Evolutionary conservation across 768 basidiomycete genomes (phyloP).

Genomic region (Crassisporium funariophilum): DNA sequence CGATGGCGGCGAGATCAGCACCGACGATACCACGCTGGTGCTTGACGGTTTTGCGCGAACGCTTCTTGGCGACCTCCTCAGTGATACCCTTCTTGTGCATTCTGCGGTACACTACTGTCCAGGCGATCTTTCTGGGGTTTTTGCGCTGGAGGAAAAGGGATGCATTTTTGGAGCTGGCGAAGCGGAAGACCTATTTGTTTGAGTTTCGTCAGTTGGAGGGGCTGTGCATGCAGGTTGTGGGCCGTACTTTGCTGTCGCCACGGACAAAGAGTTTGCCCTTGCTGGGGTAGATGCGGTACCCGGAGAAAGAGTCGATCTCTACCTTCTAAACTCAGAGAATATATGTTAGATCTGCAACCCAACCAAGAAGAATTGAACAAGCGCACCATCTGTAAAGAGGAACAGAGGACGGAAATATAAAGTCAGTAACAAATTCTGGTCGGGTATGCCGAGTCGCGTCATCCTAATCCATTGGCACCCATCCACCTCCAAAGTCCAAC

Average conservation of each 20-base stretch:
- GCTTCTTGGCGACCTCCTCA: conserved; percentile 99
- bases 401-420: conserved; percentile 11
- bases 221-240: not conserved
- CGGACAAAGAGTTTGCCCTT: conserved; percentile 96
- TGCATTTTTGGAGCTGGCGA: conserved; percentile 87
- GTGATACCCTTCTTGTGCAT: conserved; percentile 99
- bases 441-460: conserved; percentile 27
- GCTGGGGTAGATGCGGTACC: conserved; percentile 96
- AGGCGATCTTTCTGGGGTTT: conserved; percentile 99
- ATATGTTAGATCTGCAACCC: conserved; percentile 14
- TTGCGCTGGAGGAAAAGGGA: conserved; percentile 99
- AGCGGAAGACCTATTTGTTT: conserved; percentile 83
- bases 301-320: conserved; percentile 98
- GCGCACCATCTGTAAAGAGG: conserved; percentile 44
- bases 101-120: conserved; percentile 91
- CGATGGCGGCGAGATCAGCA: conserved; percentile 89
- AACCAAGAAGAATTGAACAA: conserved; percentile 13
- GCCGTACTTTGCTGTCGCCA: conserved; percentile 88
- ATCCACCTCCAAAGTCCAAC: conserved; percentile 42
- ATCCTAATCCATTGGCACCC: conserved; percentile 35
- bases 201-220: not conserved
- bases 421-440: no score
- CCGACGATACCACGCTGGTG: conserved; percentile 98
- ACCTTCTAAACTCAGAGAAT: conserved; percentile 69
- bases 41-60: conserved; percentile 95